Evolutionary conservation across 2,329 filamentous ascomycete genomes (phyloP), one percentile per base, ranked within the genome.

Genomic region (Fusarium verrucosum): DNA sequence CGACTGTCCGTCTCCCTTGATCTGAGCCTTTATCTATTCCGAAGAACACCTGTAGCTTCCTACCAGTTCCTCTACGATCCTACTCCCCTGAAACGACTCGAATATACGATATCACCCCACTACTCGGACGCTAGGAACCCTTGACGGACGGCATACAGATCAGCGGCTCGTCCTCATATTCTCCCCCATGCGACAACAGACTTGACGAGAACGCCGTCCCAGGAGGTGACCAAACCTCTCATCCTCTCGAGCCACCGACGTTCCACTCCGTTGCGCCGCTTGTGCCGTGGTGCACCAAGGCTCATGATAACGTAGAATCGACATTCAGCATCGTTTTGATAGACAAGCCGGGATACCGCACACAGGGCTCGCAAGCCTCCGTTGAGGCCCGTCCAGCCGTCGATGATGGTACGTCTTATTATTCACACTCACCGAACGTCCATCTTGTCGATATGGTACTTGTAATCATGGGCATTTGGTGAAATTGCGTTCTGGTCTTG

Each of bases 341-440:
- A 56, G 63, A 62, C 72, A 67, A 66, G 57, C 49, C 54, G 59
- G 61, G 62, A 70, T 62, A 58, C 65, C 53, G 45, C 33, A 61
- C 42, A 70, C 58, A 70, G 72, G 73, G 75, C 71, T 72, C 70
- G 71, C 65, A 72, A 72, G 76, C 76, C 74, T 76, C 75, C 61
- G 59, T 66, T 65, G 73, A 75, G 78, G 78, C 73, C 68, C 68
- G 68, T 69, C 70, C 68, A 75, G 72, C 74, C 72, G 75, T 78
- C 77, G 77, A 83, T 83, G 80, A 83, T 83, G 81, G 81, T 83
- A 75, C 73, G 81, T 82, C 62, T 49, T 49, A 62, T 64, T 46
- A 60, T 69, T 51, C 46, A 55, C 32, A 40, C 40, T 49, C 50
- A 46, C 28, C 35, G 10, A 62, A 32, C 20, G 32, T n/a, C 28